Base-by-base conservation (phyloP, 208 protist genomes). In the Wallacemonas sp. region DNA sequence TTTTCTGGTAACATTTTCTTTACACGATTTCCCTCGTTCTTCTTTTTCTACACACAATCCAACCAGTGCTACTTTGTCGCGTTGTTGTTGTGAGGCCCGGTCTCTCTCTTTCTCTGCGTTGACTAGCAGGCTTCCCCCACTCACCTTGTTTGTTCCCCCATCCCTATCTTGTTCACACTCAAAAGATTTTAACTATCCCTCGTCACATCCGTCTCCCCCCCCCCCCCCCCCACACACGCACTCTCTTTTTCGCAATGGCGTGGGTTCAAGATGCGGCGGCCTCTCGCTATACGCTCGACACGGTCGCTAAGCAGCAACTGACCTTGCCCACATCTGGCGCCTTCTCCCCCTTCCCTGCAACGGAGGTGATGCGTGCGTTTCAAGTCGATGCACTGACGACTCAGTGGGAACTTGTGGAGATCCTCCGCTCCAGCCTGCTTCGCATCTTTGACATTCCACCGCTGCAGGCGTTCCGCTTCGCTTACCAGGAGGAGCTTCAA, bases 251-350 rank as follows among this genome's bases (percentile, higher is more conserved):
- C 44, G 6, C 2, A 14, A 93, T 96, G 86, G 54, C 79, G 39
- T 92, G 82, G 85, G 55, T 88, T 19, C 27, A 60, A 2, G 88
- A 96, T 66, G 70, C 77, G 22, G 62, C 72, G 15, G 80, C 73
- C 14, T 74, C 86, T 31, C 88, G 92, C 77, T 80, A 81, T 64
- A 77, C 80, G 38, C 65, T 96, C 11, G 75, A 86, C 45, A 90
- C 77, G 19, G 84, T 96, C 31, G 68, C 80, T 24, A 95, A 95
- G 76, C 90, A 95, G 75, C 90, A 91, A 69, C 68, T 70, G 24
- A 49, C 70, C 33, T 63, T 95, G 47, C 86, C 82, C 5, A 58
- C 73, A 2, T 93, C 90, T 14, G 70, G 77, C 19, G 78, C 74
- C 34, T 93, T 95, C 39, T 85, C 90, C 6, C 72, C 75, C 42